Conservation (phyloP, 1,284 basidiomycete species). For the Apiotrichum montevideense region DNA sequence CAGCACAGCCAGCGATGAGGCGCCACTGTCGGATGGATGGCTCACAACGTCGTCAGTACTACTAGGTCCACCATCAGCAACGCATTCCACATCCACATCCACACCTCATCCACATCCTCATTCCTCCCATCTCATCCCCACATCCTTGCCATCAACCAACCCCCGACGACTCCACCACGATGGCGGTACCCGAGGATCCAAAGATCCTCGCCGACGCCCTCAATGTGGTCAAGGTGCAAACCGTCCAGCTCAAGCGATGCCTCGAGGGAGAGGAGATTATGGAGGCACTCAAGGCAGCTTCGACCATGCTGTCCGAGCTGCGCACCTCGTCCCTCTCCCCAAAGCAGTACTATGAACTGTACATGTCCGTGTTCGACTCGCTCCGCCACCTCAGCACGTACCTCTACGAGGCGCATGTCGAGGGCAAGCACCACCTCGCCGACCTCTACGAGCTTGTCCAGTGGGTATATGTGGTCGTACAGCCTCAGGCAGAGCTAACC, state of each 20-base stretch:
- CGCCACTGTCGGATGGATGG: no score
- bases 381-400: constrained; percentile 88
- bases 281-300: constrained; percentile 92
- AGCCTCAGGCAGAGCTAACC: background rate
- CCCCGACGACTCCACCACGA: background rate
- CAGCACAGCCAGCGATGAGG: no score
- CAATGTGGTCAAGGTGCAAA: constrained; percentile 78
- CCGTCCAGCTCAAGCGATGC: constrained; percentile 86
- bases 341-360: constrained; percentile 95
- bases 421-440: constrained; percentile 83
- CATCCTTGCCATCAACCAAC: no score
- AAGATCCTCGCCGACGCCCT: constrained; percentile 42
- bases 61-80: no score
- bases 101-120: no score
- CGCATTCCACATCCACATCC: no score
- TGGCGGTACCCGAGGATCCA: constrained; percentile 31
- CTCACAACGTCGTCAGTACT: no score
- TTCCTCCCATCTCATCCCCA: no score
- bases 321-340: constrained; percentile 84
- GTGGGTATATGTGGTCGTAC: constrained; percentile 50
- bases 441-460: constrained; percentile 96
- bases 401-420: constrained; percentile 84
- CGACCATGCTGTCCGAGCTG: constrained; percentile 89
- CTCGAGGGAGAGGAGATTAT: constrained; percentile 89
- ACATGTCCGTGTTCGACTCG: constrained; percentile 95